Evolutionary conservation across 441 rosid species (phyloP).

Genomic region (Flueggea neowawraea): DNA sequence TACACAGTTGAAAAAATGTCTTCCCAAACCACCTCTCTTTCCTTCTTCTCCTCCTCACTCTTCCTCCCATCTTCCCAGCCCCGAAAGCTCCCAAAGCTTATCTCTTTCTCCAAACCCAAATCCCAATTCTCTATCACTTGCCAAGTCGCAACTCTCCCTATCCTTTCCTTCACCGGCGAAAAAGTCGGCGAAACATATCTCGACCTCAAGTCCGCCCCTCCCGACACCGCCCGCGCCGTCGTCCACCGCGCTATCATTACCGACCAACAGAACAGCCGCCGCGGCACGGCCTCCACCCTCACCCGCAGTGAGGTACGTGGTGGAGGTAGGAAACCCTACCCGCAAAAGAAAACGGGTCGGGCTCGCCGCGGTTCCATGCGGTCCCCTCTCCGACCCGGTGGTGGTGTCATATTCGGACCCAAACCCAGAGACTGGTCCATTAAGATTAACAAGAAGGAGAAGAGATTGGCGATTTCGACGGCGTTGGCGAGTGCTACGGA

Average conservation of each 20-base stretch:
- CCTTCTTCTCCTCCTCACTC: conserved; percentile 67
- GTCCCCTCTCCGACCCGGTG: conserved; percentile 85
- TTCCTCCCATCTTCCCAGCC: conserved; percentile 37
- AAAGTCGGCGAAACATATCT: conserved; percentile 77
- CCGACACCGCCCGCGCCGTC: conserved; percentile 81
- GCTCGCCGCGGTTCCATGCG: conserved; percentile 77
- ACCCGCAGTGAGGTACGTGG: conserved; percentile 89
- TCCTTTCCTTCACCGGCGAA: conserved; percentile 79
- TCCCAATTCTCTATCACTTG: conserved; percentile 46
- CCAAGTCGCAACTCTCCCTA: conserved; percentile 58
- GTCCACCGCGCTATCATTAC: conserved; percentile 88
- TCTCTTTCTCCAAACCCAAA: conserved; percentile 21
- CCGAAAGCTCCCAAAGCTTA: conserved; percentile 11
- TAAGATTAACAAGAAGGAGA: conserved; percentile 88
- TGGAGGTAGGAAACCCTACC: conserved; percentile 81
- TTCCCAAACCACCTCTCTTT: conserved; percentile 40
- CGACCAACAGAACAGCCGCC: conserved; percentile 81
- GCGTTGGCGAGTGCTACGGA: conserved; percentile 71
- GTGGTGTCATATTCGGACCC: conserved; percentile 89
- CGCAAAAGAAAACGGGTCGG: conserved; percentile 81
- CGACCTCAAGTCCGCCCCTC: conserved; percentile 77
- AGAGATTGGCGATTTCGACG: conserved; percentile 76
- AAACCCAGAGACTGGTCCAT: conserved; percentile 88
- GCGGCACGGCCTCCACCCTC: conserved; percentile 90
- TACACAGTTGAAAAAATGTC: conserved; percentile 1